Percentiles rank a stretch among this genome's conserved stretches.
Evolutionary conservation across 805 yeast species (phyloP).

Genomic region (Maudiozyma bulderi): DNA sequence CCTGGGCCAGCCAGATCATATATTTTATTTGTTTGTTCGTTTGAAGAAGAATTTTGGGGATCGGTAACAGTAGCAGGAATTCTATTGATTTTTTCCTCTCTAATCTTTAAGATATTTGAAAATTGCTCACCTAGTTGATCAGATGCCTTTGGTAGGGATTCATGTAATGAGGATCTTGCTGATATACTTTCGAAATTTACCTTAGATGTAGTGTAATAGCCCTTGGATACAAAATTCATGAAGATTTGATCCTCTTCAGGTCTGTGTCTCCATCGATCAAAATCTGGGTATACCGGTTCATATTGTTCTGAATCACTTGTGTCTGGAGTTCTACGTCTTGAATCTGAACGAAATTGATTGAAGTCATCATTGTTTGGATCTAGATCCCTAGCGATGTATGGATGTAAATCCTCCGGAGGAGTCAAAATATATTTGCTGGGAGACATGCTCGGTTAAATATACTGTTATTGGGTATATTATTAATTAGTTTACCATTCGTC

Average conservation of each 20-base stretch:
- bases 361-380: background rate
- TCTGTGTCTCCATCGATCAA: conserved; percentile 28
- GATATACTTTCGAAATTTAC: conserved; percentile 30
- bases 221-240: conserved; percentile 26
- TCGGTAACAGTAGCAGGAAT: conserved; percentile 10
- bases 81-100: conserved; percentile 26
- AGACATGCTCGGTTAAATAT: conserved; percentile 4
- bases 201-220: conserved; percentile 26
- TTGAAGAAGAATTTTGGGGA: background rate
- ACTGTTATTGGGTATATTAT: too few relatives aligned
- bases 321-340: background rate
- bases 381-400: conserved; percentile 10
- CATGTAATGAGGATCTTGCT: conserved; percentile 29
- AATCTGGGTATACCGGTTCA: conserved; percentile 25
- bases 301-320: background rate
- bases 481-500: too few relatives aligned
- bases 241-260: conserved; percentile 25
- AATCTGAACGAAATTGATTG: background rate
- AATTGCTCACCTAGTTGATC: conserved; percentile 23
- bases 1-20: conserved; percentile 25
- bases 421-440: conserved; percentile 22
- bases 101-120: conserved; percentile 20
- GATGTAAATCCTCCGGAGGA: conserved; percentile 29
- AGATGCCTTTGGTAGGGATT: conserved; percentile 25
- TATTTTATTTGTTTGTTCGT: conserved; percentile 4